Conservation (phyloP, 2,329 filamentous ascomycete species). For the Trichoderma koningiopsis region DNA sequence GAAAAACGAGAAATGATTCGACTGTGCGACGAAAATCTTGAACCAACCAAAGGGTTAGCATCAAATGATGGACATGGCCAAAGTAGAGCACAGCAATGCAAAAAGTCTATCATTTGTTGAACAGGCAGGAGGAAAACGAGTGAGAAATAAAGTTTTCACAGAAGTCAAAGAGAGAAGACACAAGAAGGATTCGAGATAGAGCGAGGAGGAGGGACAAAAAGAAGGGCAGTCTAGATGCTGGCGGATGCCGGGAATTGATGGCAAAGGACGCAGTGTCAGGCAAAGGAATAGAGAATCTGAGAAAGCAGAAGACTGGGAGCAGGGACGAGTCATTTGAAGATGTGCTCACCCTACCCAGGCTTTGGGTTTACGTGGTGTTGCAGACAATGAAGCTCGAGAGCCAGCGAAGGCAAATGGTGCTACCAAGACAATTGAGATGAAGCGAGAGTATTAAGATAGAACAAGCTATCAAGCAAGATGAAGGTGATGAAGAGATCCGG, state of each 20-base stretch:
- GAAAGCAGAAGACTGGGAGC: not conserved
- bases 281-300: not conserved
- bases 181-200: not conserved
- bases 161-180: not conserved
- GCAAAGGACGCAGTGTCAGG: not conserved
- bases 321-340: not conserved
- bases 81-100: not conserved
- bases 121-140: not conserved
- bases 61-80: not conserved
- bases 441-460: constrained; percentile 62
- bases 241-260: not conserved
- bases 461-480: constrained; percentile 63
- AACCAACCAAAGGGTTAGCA: constrained; percentile 5
- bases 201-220: not conserved
- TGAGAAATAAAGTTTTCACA: not conserved
- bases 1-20: constrained; percentile 37
- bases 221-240: not conserved
- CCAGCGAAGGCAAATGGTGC: constrained; percentile 47
- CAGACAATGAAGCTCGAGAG: constrained; percentile 36
- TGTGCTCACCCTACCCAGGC: constrained; percentile 36
- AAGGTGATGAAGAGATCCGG: constrained; percentile 40
- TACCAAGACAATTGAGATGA: constrained; percentile 56
- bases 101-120: not conserved
- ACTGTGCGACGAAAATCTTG: constrained; percentile 37
- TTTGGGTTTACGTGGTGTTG: constrained; percentile 35